These are phyloP conservation scores for Stachybotrys chlorohalonatus DNA, from an alignment of 2,329 filamentous ascomycete genomes.

Conservation along the genomic window DNA sequence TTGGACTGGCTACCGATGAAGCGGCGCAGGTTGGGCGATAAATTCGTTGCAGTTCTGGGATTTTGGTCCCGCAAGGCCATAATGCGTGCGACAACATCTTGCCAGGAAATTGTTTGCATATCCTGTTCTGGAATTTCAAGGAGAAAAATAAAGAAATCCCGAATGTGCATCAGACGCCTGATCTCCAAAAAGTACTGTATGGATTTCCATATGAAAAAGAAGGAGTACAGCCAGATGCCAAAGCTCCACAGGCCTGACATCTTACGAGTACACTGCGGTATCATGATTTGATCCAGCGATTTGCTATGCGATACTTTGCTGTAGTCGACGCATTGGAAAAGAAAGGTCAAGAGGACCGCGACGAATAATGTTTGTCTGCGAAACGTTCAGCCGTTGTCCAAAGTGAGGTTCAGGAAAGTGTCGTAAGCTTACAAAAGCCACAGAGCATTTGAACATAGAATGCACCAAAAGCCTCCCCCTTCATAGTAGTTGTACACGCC, in stretches of 20 bases:
- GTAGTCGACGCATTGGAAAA: conserved; percentile 82
- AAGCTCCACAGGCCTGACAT: conserved; percentile 73
- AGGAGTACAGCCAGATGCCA: conserved; percentile 72
- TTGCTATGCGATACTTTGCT: conserved; percentile 58
- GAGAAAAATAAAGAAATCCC: conserved; percentile 77
- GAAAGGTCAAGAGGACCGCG: conserved; percentile 71
- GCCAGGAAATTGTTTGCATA: conserved; percentile 92
- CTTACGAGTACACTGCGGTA: conserved; percentile 64
- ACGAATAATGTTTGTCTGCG: conserved; percentile 71
- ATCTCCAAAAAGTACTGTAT: conserved; percentile 68
- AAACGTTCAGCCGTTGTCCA: conserved; percentile 4
- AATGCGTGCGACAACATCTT: conserved; percentile 76
- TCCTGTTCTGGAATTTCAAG: conserved; percentile 74
- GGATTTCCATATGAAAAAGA: conserved; percentile 76
- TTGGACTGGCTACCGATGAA: conserved; percentile 78
- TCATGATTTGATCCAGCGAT: conserved; percentile 42
- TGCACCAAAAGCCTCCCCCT: conserved; percentile 77
- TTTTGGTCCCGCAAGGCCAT: conserved; percentile 81
- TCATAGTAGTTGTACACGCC: conserved; percentile 82
- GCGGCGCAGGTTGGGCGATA: conserved; percentile 41
- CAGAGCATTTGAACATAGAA: conserved; percentile 61
- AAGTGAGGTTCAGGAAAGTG: too few species aligned
- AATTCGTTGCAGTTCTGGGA: conserved; percentile 60
- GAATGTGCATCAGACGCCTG: conserved; percentile 64
- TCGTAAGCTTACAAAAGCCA: conserved; percentile 56